Base-by-base conservation (phyloP, 2,329 filamentous ascomycete genomes). In the Epichloe bromicola region DNA sequence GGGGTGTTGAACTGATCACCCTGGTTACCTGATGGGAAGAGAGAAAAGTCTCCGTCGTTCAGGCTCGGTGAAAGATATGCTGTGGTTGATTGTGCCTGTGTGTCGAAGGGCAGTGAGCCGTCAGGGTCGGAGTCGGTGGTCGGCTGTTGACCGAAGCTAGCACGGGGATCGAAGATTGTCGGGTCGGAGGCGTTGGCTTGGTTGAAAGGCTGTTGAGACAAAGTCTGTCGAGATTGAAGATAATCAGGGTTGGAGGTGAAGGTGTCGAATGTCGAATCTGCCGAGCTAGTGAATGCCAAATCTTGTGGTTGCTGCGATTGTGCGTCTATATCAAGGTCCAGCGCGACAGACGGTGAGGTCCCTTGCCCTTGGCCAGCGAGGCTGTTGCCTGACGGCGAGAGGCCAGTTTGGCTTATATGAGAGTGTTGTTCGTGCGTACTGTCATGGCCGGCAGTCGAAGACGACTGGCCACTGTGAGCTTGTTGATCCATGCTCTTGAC, bases 371-470 rank as follows among this genome's bases (percentile, higher is more conserved):
- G 56, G 63, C 74, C 15, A 11, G 23, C 70, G 63, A 74, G 71
- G 61, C 75, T 78, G 59, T 72, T 72, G 67, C 76, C 77, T 63
- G 80, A 79, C 60, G 80, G 78, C 60, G 82, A 83, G 66, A 80
- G 80, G 26, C 48, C 38, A 58, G 71, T 76, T 65, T 80, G 79
- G 66, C 76, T 85, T 83, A 85, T 83, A 82, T 80, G 74, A 71
- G 72, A 65, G 63, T 68, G 69, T 61, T 78, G 73, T 17, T 43
- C 19, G 59, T 74, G 74, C 61, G 77, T 74, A 56, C 74, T 73
- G 63, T 42, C 49, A 14, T 53, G 55, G 44, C 47, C 52, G 46
- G 51, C 38, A 36, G 73, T 72, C 61, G 82, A 83, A 58, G 75
- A 78, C 59, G 81, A 83, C 63, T 80, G 79, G 63, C 79, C 79